These are phyloP conservation scores for Aspergillus cavernicola DNA, from an alignment of 495 filamentous ascomycete species.

Conservation along the genomic window DNA sequence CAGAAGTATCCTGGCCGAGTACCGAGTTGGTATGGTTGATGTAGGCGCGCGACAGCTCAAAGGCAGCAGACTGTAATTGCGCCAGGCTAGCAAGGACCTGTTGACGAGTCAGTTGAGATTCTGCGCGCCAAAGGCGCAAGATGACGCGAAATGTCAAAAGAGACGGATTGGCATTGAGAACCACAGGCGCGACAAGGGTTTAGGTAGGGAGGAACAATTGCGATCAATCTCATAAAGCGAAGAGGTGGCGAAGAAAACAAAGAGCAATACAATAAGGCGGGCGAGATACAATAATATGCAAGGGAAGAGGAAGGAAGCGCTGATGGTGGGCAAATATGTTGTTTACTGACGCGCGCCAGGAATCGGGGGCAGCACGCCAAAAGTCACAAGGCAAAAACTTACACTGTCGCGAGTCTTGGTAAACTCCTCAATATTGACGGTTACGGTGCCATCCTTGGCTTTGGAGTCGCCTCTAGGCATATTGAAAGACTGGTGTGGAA, in stretches of 20 bases:
- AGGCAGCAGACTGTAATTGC: slow-evolving; percentile 68
- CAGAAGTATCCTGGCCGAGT: slow-evolving; percentile 56
- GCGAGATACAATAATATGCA: neutral
- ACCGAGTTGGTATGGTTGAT: slow-evolving; percentile 77
- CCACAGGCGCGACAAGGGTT: slow-evolving; percentile 7
- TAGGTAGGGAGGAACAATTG: slow-evolving; percentile 6
- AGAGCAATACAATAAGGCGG: neutral
- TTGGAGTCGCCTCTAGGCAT: slow-evolving; percentile 35
- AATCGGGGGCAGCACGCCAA: neutral
- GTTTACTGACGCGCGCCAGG: slow-evolving; percentile 4
- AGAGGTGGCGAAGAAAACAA: neutral
- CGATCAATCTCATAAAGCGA: slow-evolving; percentile 9
- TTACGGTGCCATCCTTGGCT: slow-evolving; percentile 31
- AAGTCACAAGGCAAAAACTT: slow-evolving; percentile 32
- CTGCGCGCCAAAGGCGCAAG: neutral
- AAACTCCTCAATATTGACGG: slow-evolving; percentile 59
- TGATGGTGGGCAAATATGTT: neutral
- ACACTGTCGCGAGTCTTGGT: slow-evolving; percentile 61
- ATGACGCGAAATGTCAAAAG: neutral
- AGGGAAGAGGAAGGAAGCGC: neutral
- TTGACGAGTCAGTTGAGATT: slow-evolving; percentile 21
- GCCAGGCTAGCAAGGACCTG: slow-evolving; percentile 72
- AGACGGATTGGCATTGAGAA: neutral
- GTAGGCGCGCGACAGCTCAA: slow-evolving; percentile 72
- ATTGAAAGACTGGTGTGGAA: slow-evolving; percentile 8